Evolutionary conservation across 1,139 yeast genomes (phyloP).

Genomic region (Kodamaea arcana): DNA sequence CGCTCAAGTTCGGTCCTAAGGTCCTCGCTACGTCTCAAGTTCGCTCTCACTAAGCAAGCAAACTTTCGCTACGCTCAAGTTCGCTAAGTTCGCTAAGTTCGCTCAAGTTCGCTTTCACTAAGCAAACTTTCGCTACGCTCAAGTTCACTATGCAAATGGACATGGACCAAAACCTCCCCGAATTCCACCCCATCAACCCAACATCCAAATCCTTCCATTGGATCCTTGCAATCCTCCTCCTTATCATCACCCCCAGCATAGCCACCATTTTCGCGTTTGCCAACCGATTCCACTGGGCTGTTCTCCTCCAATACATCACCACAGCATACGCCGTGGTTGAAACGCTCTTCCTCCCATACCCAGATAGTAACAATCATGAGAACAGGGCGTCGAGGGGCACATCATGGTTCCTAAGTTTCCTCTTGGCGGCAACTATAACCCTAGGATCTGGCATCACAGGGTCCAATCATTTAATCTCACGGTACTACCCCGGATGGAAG

Average conservation of each 20-base stretch:
- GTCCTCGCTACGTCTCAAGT: too few relatives aligned
- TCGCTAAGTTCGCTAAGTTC: too few relatives aligned
- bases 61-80: too few relatives aligned
- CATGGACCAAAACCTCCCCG: conserved; percentile 25
- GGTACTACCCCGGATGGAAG: conserved; percentile 26
- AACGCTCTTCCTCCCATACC: conserved; percentile 52
- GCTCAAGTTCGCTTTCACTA: too few relatives aligned
- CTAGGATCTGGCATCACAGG: conserved; percentile 56
- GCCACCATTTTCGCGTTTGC: conserved; percentile 55
- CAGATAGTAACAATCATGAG: conserved; percentile 62
- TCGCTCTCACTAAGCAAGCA: too few relatives aligned
- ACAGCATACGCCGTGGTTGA: conserved; percentile 54
- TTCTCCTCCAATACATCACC: conserved; percentile 44
- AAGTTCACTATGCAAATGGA: conserved; percentile 38
- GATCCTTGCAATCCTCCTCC: conserved; percentile 44
- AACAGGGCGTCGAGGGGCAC: conserved; percentile 65
- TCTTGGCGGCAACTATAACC: conserved; percentile 46
- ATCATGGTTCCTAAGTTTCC: conserved; percentile 51
- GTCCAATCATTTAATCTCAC: conserved; percentile 40
- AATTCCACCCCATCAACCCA: conserved; percentile 46
- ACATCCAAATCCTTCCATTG: conserved; percentile 61
- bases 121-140: too few relatives aligned
- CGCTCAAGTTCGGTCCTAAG: too few relatives aligned
- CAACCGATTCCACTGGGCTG: conserved; percentile 41
- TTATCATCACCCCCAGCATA: conserved; percentile 53